Evolutionary conservation across 306 rosid species (phyloP).

Genomic region (Lablab purpureus): DNA sequence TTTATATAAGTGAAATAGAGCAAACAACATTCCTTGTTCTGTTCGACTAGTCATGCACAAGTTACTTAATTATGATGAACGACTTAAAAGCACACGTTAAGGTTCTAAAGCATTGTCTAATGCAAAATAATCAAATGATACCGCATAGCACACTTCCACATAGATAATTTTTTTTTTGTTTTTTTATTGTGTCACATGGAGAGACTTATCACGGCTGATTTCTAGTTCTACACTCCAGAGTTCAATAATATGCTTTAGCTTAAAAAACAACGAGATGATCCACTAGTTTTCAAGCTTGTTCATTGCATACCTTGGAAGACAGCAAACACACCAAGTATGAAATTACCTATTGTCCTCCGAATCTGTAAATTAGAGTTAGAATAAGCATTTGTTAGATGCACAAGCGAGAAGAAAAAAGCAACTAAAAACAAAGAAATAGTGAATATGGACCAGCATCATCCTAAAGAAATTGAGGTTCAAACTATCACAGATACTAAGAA

Average conservation of each 20-base stretch:
- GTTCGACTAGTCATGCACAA: conserved; percentile 14
- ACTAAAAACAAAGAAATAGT: neutral
- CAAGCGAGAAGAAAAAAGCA: neutral
- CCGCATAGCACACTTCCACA: no score
- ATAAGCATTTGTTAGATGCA: conserved; percentile 43
- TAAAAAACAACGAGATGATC: conserved; percentile 11
- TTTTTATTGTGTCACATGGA: no score
- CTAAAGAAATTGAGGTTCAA: neutral
- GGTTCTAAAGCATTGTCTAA: conserved; percentile 21
- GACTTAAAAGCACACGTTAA: conserved; percentile 15
- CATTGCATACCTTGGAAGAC: conserved; percentile 82
- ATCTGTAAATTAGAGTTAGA: conserved; percentile 53
- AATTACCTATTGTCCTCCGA: conserved; percentile 74
- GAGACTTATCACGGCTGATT: no score
- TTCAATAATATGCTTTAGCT: conserved; percentile 18
- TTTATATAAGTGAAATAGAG: neutral
- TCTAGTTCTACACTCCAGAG: neutral
- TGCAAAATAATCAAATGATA: no score
- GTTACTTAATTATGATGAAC: neutral
- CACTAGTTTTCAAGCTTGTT: conserved; percentile 21
- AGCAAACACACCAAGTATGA: conserved; percentile 70
- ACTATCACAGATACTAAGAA: neutral
- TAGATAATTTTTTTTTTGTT: no score
- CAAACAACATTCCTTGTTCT: neutral
- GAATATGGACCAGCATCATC: neutral